Conservation (phyloP, 345 rosid species). For the Rubroshorea leprosula region DNA sequence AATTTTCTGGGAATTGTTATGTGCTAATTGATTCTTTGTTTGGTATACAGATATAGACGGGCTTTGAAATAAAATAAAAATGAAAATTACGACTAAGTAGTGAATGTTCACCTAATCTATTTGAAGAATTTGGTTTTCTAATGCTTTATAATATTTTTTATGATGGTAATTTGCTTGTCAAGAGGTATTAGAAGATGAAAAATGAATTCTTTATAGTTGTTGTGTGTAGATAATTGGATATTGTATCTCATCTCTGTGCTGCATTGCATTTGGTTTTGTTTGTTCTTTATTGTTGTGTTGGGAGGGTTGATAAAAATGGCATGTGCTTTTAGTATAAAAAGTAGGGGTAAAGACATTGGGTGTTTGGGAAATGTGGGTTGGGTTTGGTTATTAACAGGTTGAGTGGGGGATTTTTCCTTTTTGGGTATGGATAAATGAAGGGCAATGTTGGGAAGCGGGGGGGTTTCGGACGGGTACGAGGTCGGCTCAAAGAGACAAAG, state of each 20-base stretch:
- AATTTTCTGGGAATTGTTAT: too few species aligned
- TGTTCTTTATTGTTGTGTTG: slow-evolving; percentile 3
- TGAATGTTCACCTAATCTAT: too few species aligned
- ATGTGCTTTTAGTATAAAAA: slow-evolving; percentile 3
- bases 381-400: slow-evolving; percentile 94
- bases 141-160: too few species aligned
- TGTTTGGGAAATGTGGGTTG: slow-evolving; percentile 49
- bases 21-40: too few species aligned
- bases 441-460: slow-evolving; percentile 99
- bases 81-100: too few species aligned
- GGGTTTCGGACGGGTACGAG: slow-evolving; percentile 93
- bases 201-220: background rate
- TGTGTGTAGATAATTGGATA: background rate
- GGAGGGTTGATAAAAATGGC: slow-evolving; percentile 6
- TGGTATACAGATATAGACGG: too few species aligned
- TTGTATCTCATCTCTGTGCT: background rate
- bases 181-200: background rate
- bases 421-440: slow-evolving; percentile 77
- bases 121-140: too few species aligned
- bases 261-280: background rate
- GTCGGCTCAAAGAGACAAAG: slow-evolving; percentile 99
- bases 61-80: too few species aligned
- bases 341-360: slow-evolving; percentile 17
- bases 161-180: background rate
- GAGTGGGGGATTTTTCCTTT: slow-evolving; percentile 76